These are phyloP conservation scores for Phytophthora tubulina DNA, from an alignment of 352 stramenopile species.

Conservation along the genomic window DNA sequence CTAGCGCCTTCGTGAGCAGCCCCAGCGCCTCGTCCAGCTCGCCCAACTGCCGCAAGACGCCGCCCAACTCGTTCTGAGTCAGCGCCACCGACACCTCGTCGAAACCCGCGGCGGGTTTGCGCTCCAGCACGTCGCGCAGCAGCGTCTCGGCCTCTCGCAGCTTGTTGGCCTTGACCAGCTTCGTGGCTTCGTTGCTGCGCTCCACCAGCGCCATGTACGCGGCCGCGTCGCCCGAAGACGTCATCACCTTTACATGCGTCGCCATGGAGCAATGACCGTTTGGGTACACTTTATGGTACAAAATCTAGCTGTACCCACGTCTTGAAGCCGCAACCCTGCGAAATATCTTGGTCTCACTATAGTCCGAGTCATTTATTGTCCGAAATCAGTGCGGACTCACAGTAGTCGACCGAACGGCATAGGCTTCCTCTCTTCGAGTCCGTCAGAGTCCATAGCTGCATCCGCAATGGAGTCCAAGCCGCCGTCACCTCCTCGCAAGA, in stretches of 20 bases:
- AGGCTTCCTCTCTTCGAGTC: not conserved
- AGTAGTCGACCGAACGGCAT: conserved; percentile 9
- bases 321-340: conserved; percentile 18
- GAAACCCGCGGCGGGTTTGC: conserved; percentile 63
- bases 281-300: conserved; percentile 10
- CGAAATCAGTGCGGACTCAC: not conserved
- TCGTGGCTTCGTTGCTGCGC: conserved; percentile 55
- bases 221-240: conserved; percentile 41
- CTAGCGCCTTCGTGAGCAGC: conserved; percentile 55
- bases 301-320: conserved; percentile 19
- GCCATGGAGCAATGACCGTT: not conserved
- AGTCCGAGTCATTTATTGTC: conserved; percentile 6
- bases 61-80: conserved; percentile 65
- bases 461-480: conserved; percentile 11
- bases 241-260: conserved; percentile 41
- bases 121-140: conserved; percentile 54
- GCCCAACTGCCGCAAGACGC: conserved; percentile 58
- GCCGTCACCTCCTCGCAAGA: conserved; percentile 21
- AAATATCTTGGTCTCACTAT: conserved; percentile 24
- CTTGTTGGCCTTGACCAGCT: conserved; percentile 51
- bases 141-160: conserved; percentile 53
- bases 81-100: conserved; percentile 67
- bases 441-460: not conserved
- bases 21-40: conserved; percentile 59
- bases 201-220: conserved; percentile 62